phyloP scores from a whole-genome alignment of 2,329 filamentous ascomycete species.

The Fusarium nurragi region DNA sequence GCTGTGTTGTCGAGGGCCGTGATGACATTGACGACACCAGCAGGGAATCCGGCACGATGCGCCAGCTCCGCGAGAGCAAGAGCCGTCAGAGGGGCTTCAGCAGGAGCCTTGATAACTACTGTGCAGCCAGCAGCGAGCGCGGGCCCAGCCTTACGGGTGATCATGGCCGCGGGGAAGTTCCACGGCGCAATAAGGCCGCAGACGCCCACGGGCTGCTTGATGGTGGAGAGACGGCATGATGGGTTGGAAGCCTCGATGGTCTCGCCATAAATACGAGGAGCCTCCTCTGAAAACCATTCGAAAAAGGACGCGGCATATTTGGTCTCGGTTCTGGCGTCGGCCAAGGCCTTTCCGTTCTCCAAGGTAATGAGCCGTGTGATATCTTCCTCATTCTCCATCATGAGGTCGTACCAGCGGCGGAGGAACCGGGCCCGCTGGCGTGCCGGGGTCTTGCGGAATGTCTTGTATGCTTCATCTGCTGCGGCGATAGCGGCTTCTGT shows the following conservation, averaged over 20 bases:
- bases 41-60: constrained; percentile 83
- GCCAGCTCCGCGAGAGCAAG: constrained; percentile 86
- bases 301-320: constrained; percentile 68
- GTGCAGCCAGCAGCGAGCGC: constrained; percentile 77
- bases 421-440: constrained; percentile 69
- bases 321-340: constrained; percentile 67
- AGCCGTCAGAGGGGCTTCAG: constrained; percentile 88
- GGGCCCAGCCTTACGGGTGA: constrained; percentile 58
- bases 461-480: constrained; percentile 65
- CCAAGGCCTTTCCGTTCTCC: constrained; percentile 76
- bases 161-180: constrained; percentile 70
- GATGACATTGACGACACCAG: constrained; percentile 87
- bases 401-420: constrained; percentile 72
- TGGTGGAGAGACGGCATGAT: constrained; percentile 60
- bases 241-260: constrained; percentile 66
- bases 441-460: constrained; percentile 68
- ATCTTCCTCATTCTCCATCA: constrained; percentile 72
- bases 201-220: constrained; percentile 49
- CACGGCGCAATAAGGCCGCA: constrained; percentile 52
- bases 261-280: constrained; percentile 58
- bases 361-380: constrained; percentile 73
- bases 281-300: constrained; percentile 73
- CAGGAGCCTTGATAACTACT: constrained; percentile 85
- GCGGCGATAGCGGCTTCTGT: constrained; percentile 75
- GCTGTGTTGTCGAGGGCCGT: constrained; percentile 80